phyloP scores from a whole-genome alignment of 164 flowering plant species.

The Berberis vulgaris region DNA sequence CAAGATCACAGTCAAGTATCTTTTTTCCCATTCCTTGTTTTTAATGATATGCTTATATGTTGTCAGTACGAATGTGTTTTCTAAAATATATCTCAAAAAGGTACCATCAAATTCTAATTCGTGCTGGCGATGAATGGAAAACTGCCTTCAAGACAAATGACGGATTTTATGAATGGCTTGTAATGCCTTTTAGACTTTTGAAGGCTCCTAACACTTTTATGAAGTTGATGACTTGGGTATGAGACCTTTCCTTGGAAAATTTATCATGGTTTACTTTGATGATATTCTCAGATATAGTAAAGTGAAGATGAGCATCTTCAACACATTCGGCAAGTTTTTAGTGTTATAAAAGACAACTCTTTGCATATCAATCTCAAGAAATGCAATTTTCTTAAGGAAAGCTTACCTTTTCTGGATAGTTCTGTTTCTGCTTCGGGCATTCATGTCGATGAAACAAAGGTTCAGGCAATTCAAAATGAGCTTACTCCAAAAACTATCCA shows the following conservation, averaged over 20 bases:
- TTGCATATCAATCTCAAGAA: not conserved
- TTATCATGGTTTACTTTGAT: slow-evolving; percentile 3
- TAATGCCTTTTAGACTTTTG: slow-evolving; percentile 1
- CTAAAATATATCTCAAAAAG: not conserved
- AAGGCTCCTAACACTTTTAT: not conserved
- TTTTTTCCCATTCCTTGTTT: not conserved
- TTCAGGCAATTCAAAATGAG: slow-evolving; percentile 5
- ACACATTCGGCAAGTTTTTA: not conserved
- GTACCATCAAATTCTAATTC: not conserved
- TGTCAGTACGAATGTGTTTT: not conserved
- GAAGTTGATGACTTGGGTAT: slow-evolving; percentile 1
- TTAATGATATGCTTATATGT: not conserved
- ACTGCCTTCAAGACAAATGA: slow-evolving; percentile 1
- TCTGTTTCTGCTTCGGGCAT: slow-evolving; percentile 2
- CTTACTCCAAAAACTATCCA: slow-evolving; percentile 2
- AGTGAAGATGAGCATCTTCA: not conserved
- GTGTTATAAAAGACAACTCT: not conserved
- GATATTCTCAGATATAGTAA: not conserved
- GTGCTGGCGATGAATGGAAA: not conserved
- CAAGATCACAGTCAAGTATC: not conserved
- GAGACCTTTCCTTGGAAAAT: slow-evolving; percentile 2
- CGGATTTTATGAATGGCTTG: not conserved
- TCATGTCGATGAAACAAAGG: slow-evolving; percentile 9
- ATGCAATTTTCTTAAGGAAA: not conserved
- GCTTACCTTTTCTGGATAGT: slow-evolving; percentile 4